Evolutionary conservation across 2,329 filamentous ascomycete species (phyloP), one percentile per base, ranked within the genome.

Genomic region (Pyrenochaeta sp.): DNA sequence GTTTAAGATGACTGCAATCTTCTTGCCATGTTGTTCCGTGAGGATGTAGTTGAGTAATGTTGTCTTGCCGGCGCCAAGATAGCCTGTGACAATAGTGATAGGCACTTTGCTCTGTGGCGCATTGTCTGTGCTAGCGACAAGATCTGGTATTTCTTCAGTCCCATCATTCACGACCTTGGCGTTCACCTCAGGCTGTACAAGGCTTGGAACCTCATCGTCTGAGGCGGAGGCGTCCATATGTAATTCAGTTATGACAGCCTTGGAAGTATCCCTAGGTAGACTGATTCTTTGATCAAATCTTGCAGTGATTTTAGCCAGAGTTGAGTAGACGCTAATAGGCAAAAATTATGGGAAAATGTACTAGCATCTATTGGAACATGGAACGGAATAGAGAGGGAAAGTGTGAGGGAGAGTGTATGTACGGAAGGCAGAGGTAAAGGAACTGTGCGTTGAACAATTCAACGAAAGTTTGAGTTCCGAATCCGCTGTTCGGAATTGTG

Each of bases 1-100:
- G 78, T 99, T 99, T 82, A 99, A 87, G 56, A 99, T 98, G 13
- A 99, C 95, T 10, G 95, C 95, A 76, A 99, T 95, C 73, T 93
- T 97, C 84, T 98, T 98, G 77, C 94, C 94, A 84, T 99, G 95
- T 60, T 94, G 90, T 56, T 93, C 93, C 28, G 91, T 96, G 51
- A 99, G 83, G 61, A 99, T 98, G 77, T 98, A 97, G 77, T 99
- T 98, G 57, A 99, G 83, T 30, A 98, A 80, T 0, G 94, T 98
- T 0, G 94, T 98, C 79, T 99, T 99, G 19, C 95, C 95, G 8
- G 95, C 92, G 19, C 95, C 95, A 3, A 99, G 85, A 73, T 99
- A 99, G 3, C 95, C 91, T 52, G 91, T 95, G 9, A 95, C 90
- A 62, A 95, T 93, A 0, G 91, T 94, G 63, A 95, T 92, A 19